Evolutionary conservation across 805 yeast genomes (phyloP).

Genomic region (Saccharomycopsis selenospora): DNA sequence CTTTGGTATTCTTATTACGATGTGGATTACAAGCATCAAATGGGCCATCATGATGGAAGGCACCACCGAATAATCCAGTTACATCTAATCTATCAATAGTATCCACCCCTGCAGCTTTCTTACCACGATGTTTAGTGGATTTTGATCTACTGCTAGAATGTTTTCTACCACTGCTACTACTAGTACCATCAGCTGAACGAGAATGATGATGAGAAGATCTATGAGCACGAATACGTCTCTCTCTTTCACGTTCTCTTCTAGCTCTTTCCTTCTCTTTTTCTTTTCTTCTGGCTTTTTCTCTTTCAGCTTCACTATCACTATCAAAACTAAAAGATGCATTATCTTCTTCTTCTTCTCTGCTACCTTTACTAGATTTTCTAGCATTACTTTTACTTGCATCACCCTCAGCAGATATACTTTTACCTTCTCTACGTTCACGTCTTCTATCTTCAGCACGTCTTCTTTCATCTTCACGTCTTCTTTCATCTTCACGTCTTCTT

Average conservation of each 20-base stretch:
- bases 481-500: constrained; percentile 15
- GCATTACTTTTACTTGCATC: too few relatives aligned
- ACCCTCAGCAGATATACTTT: too few relatives aligned
- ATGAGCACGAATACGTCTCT: constrained; percentile 16
- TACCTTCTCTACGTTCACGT: too few relatives aligned
- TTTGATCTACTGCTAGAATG: constrained; percentile 1
- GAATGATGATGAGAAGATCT: not conserved
- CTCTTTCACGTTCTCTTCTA: constrained; percentile 13
- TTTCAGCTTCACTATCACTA: constrained; percentile 13
- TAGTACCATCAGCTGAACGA: not conserved
- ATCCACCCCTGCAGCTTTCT: constrained; percentile 44
- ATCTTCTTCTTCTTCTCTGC: not conserved
- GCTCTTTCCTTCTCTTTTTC: constrained; percentile 9
- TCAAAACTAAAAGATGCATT: constrained; percentile 15
- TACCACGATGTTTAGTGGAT: constrained; percentile 2
- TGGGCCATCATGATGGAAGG: constrained; percentile 98
- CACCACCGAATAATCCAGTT: constrained; percentile 88
- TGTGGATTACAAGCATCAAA: constrained; percentile 98
- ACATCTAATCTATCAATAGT: constrained; percentile 94
- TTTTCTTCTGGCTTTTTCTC: constrained; percentile 3
- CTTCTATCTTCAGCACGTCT: constrained; percentile 3
- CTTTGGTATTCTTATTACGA: constrained; percentile 67
- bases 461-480: constrained; percentile 6
- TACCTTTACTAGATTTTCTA: not conserved
- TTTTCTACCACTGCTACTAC: not conserved